phyloP scores from a whole-genome alignment of 1,284 basidiomycete genomes.

The Ustilago shanxiensis region DNA sequence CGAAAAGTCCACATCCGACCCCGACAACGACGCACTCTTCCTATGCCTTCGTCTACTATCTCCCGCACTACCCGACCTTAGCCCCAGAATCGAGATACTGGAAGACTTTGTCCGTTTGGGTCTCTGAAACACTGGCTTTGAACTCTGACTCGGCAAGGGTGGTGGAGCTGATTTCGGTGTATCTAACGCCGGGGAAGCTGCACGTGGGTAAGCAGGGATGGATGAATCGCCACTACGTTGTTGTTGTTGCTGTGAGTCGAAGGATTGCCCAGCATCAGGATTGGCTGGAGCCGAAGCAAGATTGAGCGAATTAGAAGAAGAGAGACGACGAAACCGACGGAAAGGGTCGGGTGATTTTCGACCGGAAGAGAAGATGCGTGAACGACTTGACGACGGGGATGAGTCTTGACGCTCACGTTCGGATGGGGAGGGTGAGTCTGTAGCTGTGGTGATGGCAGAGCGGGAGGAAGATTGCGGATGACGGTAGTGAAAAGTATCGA shows the following conservation, averaged over 20 bases:
- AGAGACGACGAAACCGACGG: conserved; percentile 42
- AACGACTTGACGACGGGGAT: conserved; percentile 2
- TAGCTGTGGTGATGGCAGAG: conserved; percentile 4
- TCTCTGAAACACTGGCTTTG: conserved; percentile 40
- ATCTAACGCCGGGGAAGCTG: conserved; percentile 11
- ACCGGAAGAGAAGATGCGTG: conserved; percentile 40
- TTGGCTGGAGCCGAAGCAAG: conserved; percentile 24
- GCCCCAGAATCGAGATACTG: conserved; percentile 48
- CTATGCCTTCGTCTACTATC: conserved; percentile 22
- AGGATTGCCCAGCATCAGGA: conserved; percentile 17
- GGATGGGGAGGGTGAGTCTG: conserved; percentile 2
- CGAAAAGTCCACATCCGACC: conserved; percentile 34
- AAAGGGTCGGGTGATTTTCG: conserved; percentile 57
- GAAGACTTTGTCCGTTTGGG: conserved; percentile 43
- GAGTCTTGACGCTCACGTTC: conserved; percentile 24
- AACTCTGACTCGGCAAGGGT: conserved; percentile 34
- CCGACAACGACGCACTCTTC: conserved; percentile 42
- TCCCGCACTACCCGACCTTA: conserved; percentile 12
- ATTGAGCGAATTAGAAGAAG: conserved; percentile 41
- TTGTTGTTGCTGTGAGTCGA: conserved; percentile 25
- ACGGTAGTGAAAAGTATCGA: conserved; percentile 13
- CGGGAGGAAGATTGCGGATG: conserved; percentile 7
- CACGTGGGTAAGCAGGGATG: conserved; percentile 12
- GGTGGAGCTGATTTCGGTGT: conserved; percentile 32
- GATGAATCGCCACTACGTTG: not conserved